Evolutionary conservation across 129 eudicot genomes (phyloP), one percentile per base, ranked within the genome.

Genomic region (Heracleum sosnowskyi): DNA sequence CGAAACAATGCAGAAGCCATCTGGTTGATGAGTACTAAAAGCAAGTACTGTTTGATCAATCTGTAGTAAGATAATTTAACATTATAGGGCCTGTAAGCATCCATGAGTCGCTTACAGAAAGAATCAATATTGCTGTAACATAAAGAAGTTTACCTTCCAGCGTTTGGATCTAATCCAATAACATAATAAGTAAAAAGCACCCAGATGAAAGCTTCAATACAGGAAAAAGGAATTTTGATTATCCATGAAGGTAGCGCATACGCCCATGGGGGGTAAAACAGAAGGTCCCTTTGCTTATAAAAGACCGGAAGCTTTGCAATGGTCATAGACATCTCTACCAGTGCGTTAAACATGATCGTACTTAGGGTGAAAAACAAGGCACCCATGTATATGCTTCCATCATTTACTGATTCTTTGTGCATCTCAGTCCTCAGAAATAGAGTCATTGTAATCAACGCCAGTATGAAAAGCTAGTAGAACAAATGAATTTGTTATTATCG

Each of bases 301-400:
- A 91, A 94, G 28, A 89, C 90, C 0, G 98, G 96, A 89, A 91
- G 97, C 83, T 89, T 94, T 37, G 79, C 81, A 35, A 89, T 94
- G 1, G 96, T 91, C 96, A 94, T 85, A 74, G 96, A 55, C 66
- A 91, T 34, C 86, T 93, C 97, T 0, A 90, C 79, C 86, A 86
- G 60, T 36, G 97, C 97, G 63, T 88, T 85, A 62, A 91, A 91
- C 97, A 89, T 84, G 39, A 86, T 5, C 68, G 73, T 55, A 4
- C 76, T 37, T 8, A 85, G 82, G 1, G 82, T 68, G 42, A 80
- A 86, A 76, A 94, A 91, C 10, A 88, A 74, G 46, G 97, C 89
- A 15, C 93, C 93, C 4, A 55, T 18, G 63, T 80, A 89, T 17
- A 85, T 45, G 2, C 76, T 73, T 69, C 97, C 97, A 44, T 86